Evolutionary conservation across 129 eudicot species (phyloP).

Genomic region (Tagetes patula): DNA sequence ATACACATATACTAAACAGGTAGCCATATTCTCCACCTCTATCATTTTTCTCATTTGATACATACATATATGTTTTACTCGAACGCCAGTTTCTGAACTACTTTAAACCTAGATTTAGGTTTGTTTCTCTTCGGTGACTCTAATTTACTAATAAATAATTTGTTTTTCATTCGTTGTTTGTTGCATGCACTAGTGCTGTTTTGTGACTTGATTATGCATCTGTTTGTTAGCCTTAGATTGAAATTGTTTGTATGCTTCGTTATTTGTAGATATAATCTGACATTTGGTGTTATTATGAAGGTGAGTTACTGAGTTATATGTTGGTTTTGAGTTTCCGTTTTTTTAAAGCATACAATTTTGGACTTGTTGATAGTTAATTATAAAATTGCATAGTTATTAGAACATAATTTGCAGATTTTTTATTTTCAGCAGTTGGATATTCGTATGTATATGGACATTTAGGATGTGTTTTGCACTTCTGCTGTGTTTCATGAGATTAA

Average conservation of each 20-base stretch:
- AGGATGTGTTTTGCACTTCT: not conserved
- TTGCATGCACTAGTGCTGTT: not conserved
- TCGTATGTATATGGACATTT: not conserved
- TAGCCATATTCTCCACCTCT: not conserved
- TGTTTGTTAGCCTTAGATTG: constrained; percentile 12
- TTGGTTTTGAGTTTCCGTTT: not conserved
- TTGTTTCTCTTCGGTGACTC: not conserved
- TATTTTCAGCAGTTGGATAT: not conserved
- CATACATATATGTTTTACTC: not conserved
- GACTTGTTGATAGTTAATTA: not conserved
- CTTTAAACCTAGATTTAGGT: not conserved
- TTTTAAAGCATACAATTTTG: not conserved
- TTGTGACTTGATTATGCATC: constrained; percentile 5
- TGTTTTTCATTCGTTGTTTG: not conserved
- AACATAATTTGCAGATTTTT: not conserved
- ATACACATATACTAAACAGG: not conserved
- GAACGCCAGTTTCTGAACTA: not conserved
- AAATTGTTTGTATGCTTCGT: not conserved
- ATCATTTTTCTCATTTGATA: not conserved
- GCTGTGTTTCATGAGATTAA: not conserved
- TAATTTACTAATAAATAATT: not conserved
- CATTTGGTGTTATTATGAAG: not conserved
- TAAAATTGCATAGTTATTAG: not conserved
- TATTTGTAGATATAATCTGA: not conserved
- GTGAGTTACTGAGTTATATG: not conserved